Conservation (phyloP, 345 rosid genomes). For the Eucalyptus shirleyi region DNA sequence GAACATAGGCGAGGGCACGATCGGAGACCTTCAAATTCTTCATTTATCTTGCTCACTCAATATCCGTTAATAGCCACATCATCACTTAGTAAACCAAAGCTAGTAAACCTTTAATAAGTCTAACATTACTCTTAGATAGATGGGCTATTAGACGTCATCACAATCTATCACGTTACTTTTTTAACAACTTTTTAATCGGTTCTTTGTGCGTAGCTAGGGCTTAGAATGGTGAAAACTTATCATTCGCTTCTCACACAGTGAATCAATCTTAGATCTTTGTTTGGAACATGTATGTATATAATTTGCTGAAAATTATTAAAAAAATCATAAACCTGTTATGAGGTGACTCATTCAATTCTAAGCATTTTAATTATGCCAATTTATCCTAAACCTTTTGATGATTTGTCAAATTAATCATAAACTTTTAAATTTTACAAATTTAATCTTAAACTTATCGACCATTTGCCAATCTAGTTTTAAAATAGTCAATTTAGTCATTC, state of each 20-base stretch:
- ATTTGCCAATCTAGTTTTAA: too few relatives aligned
- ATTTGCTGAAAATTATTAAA: too few relatives aligned
- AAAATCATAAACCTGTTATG: not conserved
- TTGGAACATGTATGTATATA: not conserved
- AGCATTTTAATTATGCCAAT: too few relatives aligned
- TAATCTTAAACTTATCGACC: too few relatives aligned
- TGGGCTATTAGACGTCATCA: not conserved
- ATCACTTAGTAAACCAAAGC: not conserved
- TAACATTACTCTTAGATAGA: not conserved
- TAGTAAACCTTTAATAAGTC: not conserved
- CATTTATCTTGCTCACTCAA: not conserved
- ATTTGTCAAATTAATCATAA: too few relatives aligned
- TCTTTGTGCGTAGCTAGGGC: not conserved
- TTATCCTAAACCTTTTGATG: too few relatives aligned
- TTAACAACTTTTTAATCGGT: not conserved
- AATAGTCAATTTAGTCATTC: too few relatives aligned
- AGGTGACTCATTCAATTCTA: accelerated
- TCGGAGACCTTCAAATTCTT: not conserved
- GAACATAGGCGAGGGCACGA: too few relatives aligned
- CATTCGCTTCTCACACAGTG: accelerated
- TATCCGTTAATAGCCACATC: not conserved
- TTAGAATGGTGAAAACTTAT: not conserved
- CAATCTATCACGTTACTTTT: not conserved
- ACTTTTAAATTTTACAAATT: too few relatives aligned
- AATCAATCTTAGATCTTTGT: not conserved